Conservation (phyloP, 495 filamentous ascomycete species). For the Xylaria flabelliformis region DNA sequence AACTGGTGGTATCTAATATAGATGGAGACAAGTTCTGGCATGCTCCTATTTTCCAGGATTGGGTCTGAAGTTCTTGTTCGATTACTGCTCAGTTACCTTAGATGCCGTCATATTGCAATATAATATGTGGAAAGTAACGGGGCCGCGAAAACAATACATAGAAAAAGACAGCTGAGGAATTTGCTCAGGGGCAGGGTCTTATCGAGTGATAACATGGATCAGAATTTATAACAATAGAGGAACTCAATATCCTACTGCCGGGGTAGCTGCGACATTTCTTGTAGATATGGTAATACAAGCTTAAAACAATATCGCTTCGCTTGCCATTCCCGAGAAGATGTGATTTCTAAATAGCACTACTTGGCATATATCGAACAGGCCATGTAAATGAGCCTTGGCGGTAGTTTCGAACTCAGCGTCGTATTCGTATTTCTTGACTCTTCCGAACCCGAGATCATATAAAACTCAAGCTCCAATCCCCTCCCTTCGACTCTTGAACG, state of each 20-base stretch:
- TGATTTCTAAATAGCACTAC: background rate
- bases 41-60: background rate
- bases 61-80: background rate
- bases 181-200: background rate
- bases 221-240: background rate
- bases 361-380: background rate
- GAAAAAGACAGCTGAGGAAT: background rate
- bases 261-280: background rate
- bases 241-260: background rate
- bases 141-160: background rate
- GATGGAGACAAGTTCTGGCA: background rate
- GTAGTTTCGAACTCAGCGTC: background rate
- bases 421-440: conserved; percentile 8
- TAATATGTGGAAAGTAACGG: background rate
- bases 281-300: background rate
- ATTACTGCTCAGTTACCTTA: background rate
- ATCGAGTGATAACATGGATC: background rate
- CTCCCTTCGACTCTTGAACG: background rate
- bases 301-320: background rate
- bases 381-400: background rate
- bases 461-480: background rate
- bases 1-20: background rate
- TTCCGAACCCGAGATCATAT: conserved; percentile 13
- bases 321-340: background rate
- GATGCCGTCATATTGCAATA: background rate